phyloP scores from a whole-genome alignment of 495 filamentous ascomycete species.

The Trypethelium eluteriae region DNA sequence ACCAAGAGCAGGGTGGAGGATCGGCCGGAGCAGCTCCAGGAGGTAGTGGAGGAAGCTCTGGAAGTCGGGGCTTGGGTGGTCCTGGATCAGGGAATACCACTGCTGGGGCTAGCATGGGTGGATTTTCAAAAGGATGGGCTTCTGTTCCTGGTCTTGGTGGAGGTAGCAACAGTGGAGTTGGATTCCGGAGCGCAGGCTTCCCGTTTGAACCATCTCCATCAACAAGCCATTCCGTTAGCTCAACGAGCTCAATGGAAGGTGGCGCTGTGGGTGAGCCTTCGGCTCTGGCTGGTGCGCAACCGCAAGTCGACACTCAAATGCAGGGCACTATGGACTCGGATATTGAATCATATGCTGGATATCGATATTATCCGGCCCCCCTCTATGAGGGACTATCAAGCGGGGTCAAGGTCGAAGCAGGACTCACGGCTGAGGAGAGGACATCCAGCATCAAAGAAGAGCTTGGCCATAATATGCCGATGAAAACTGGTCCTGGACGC shows the following conservation, averaged over 20 bases:
- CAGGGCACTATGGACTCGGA: constrained; percentile 28
- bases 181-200: constrained; percentile 22
- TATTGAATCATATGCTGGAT: constrained; percentile 27
- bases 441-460: constrained; percentile 30
- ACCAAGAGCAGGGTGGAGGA: constrained; percentile 69
- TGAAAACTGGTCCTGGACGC: constrained; percentile 26
- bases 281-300: constrained; percentile 15
- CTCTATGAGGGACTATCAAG: constrained; percentile 27
- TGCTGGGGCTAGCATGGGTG: constrained; percentile 10
- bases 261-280: constrained; percentile 27
- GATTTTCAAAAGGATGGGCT: constrained; percentile 11
- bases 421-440: constrained; percentile 17
- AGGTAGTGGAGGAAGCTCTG: constrained; percentile 46
- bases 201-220: constrained; percentile 28
- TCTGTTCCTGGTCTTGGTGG: constrained; percentile 16
- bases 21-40: constrained; percentile 65
- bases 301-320: constrained; percentile 27
- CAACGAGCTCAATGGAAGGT: constrained; percentile 32
- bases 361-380: constrained; percentile 33
- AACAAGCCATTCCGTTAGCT: constrained; percentile 30
- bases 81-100: constrained; percentile 20
- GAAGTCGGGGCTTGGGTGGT: constrained; percentile 32
- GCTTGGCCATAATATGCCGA: constrained; percentile 23
- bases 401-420: constrained; percentile 17
- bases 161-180: constrained; percentile 10